These are phyloP conservation scores for Fusarium begoniae DNA, from an alignment of 2,329 filamentous ascomycete genomes.

Conservation along the genomic window DNA sequence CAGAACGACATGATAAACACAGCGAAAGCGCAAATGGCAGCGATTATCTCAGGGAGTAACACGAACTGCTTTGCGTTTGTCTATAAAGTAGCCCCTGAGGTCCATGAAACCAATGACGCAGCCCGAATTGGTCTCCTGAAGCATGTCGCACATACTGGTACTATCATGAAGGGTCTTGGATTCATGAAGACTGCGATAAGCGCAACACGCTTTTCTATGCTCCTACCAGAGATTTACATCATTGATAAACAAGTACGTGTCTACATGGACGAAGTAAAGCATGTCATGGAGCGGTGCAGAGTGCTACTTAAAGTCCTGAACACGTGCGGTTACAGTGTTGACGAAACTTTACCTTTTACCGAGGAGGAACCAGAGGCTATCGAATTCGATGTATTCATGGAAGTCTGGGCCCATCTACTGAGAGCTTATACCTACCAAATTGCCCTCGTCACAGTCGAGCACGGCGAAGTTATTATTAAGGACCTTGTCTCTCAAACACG, in stretches of 20 bases:
- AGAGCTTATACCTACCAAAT: neutral
- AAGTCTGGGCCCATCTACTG: neutral
- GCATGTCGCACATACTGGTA: neutral
- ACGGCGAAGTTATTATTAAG: neutral
- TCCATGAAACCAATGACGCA: neutral
- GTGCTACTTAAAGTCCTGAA: neutral
- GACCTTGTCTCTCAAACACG: neutral
- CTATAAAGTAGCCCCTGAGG: neutral
- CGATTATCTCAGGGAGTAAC: neutral
- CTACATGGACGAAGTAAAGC: neutral
- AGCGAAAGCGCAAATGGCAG: neutral
- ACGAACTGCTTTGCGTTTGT: neutral
- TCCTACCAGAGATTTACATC: neutral
- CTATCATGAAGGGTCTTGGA: neutral
- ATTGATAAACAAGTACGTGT: neutral
- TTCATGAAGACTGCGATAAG: neutral
- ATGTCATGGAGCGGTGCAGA: neutral
- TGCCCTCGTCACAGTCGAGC: neutral
- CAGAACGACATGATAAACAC: neutral
- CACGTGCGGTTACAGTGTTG: neutral
- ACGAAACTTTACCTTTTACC: neutral
- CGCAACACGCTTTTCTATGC: neutral
- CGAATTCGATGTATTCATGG: neutral
- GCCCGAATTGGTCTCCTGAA: neutral
- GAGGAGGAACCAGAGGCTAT: neutral